Conservation (phyloP, 805 yeast genomes). For the Saccharomycopsis schoenii region DNA sequence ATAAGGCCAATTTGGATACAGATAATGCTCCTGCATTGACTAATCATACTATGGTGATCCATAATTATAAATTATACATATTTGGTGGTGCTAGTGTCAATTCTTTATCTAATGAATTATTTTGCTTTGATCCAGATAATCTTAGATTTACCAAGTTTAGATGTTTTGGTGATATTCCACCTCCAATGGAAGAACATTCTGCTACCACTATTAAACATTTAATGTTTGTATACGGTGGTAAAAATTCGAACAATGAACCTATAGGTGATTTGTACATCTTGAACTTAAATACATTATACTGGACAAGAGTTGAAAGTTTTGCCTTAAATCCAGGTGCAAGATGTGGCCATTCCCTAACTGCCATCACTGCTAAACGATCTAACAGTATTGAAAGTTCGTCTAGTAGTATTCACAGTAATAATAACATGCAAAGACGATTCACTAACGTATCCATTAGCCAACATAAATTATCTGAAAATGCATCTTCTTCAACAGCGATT, state of each 20-base stretch:
- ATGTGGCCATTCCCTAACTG: slow-evolving; percentile 85
- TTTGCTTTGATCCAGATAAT: slow-evolving; percentile 63
- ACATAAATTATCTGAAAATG: slow-evolving; percentile 11
- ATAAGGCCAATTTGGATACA: slow-evolving; percentile 40
- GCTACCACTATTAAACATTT: slow-evolving; percentile 69
- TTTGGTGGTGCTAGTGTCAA: slow-evolving; percentile 88
- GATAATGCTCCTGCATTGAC: slow-evolving; percentile 74
- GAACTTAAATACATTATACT: slow-evolving; percentile 58
- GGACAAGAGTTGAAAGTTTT: slow-evolving; percentile 46
- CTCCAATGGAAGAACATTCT: slow-evolving; percentile 88
- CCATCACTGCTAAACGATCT: slow-evolving; percentile 25
- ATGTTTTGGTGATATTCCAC: slow-evolving; percentile 45
- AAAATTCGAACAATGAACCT: slow-evolving; percentile 60
- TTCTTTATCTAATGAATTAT: slow-evolving; percentile 62
- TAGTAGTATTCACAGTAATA: background rate
- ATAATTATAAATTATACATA: slow-evolving; percentile 67
- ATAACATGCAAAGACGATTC: slow-evolving; percentile 3
- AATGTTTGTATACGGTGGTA: slow-evolving; percentile 85
- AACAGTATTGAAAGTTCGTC: background rate
- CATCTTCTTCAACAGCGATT: slow-evolving; percentile 8
- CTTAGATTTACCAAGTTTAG: slow-evolving; percentile 64
- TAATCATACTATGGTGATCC: slow-evolving; percentile 81
- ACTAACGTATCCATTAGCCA: slow-evolving; percentile 7
- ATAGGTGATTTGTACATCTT: slow-evolving; percentile 62
- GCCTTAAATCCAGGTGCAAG: slow-evolving; percentile 64